phyloP scores from a whole-genome alignment of 2,329 filamentous ascomycete genomes.

The Massarina eburnea region DNA sequence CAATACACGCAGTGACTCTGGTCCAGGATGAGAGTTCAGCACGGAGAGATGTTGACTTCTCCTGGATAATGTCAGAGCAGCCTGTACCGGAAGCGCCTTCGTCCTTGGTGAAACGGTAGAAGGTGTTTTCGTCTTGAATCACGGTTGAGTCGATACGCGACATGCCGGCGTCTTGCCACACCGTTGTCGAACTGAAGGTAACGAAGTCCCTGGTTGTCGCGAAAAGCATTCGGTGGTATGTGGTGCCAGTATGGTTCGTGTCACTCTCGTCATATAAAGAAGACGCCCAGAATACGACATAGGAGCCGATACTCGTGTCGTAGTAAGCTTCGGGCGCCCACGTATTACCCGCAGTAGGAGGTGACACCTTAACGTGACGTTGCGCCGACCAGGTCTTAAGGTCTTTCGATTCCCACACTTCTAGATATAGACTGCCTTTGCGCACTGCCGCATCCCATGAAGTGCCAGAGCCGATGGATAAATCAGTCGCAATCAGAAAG shows the following conservation, averaged over 20 bases:
- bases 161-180: slow-evolving; percentile 56
- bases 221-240: slow-evolving; percentile 58
- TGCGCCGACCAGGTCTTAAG: slow-evolving; percentile 56
- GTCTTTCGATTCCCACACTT: slow-evolving; percentile 57
- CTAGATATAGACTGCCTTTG: slow-evolving; percentile 53
- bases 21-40: slow-evolving; percentile 49
- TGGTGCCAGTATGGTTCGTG: slow-evolving; percentile 43
- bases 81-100: slow-evolving; percentile 54
- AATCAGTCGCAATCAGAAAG: slow-evolving; percentile 55
- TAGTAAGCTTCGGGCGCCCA: slow-evolving; percentile 59
- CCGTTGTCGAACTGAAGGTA: slow-evolving; percentile 50
- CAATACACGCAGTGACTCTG: slow-evolving; percentile 53
- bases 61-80: slow-evolving; percentile 58
- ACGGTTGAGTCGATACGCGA: slow-evolving; percentile 59
- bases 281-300: slow-evolving; percentile 52
- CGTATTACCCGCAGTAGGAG: slow-evolving; percentile 54
- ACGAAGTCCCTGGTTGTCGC: slow-evolving; percentile 55
- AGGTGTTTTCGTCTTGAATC: slow-evolving; percentile 45
- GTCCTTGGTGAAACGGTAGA: slow-evolving; percentile 60
- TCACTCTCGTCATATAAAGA: slow-evolving; percentile 50
- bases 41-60: slow-evolving; percentile 49
- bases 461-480: slow-evolving; percentile 58
- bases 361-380: slow-evolving; percentile 54
- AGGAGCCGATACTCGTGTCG: slow-evolving; percentile 47
- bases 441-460: slow-evolving; percentile 54